Evolutionary conservation across 352 stramenopile species (phyloP).

Genomic region (Globisporangium mamillatum): DNA sequence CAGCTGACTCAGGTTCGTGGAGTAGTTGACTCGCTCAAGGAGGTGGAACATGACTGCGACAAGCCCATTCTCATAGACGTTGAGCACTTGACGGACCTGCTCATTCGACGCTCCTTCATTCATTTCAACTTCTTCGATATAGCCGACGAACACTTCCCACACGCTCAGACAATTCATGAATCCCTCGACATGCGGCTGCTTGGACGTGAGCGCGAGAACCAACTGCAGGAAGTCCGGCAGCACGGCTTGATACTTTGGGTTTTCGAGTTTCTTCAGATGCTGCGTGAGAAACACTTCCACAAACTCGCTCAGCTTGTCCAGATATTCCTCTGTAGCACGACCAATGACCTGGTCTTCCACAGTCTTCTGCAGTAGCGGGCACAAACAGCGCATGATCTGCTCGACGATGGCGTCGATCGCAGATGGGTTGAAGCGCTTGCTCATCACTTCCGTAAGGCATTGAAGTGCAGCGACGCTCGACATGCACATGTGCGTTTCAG

Average conservation of each 20-base stretch:
- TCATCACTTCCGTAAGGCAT: conserved; percentile 61
- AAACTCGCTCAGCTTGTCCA: conserved; percentile 77
- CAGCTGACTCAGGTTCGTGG: conserved; percentile 60
- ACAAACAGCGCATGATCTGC: conserved; percentile 50
- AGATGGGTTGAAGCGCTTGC: conserved; percentile 49
- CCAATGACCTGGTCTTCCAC: conserved; percentile 53
- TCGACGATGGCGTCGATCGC: conserved; percentile 47
- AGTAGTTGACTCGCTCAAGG: conserved; percentile 64
- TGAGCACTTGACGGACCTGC: conserved; percentile 40
- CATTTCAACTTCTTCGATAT: conserved; percentile 76
- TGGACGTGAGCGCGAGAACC: conserved; percentile 59
- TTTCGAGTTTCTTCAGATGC: conserved; percentile 70
- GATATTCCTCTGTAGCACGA: conserved; percentile 49
- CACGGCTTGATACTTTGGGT: conserved; percentile 40
- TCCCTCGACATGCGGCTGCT: conserved; percentile 68
- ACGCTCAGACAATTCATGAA: conserved; percentile 79
- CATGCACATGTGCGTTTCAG: conserved; percentile 29
- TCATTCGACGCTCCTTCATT: conserved; percentile 64
- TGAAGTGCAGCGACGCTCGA: conserved; percentile 59
- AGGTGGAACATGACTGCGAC: conserved; percentile 78
- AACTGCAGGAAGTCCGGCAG: conserved; percentile 57
- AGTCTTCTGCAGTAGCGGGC: conserved; percentile 57
- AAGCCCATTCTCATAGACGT: conserved; percentile 66
- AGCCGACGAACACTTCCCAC: conserved; percentile 82
- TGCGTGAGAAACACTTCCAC: conserved; percentile 73